Percentiles rank a stretch among this genome's conserved stretches.
These are phyloP conservation scores for Exserohilum rostratum DNA, from an alignment of 2,329 filamentous ascomycete genomes.

Conservation along the genomic window DNA sequence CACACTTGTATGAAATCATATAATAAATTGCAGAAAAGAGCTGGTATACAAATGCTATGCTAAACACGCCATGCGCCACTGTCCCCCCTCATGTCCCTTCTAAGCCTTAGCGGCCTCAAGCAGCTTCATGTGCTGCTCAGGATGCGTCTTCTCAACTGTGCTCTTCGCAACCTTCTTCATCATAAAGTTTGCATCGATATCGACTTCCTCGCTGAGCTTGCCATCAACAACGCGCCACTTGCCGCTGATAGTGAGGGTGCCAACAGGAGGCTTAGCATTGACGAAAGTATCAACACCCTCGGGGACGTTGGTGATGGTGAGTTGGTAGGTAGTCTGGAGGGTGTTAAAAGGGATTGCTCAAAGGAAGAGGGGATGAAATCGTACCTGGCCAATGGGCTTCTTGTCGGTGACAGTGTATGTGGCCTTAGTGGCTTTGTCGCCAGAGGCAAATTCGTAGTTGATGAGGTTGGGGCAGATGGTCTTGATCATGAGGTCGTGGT, in stretches of 20 bases:
- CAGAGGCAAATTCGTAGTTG: slow-evolving; percentile 42
- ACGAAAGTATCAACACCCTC: slow-evolving; percentile 47
- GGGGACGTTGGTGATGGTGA: slow-evolving; percentile 48
- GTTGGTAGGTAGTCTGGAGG: slow-evolving; percentile 48
- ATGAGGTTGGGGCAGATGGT: slow-evolving; percentile 46
- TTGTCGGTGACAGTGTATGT: slow-evolving; percentile 48
- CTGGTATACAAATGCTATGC: too few relatives aligned
- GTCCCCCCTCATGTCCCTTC: too few relatives aligned
- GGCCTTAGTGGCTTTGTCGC: slow-evolving; percentile 36
- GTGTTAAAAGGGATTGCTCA: not conserved
- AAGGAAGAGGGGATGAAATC: not conserved
- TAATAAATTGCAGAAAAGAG: too few relatives aligned
- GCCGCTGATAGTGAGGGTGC: slow-evolving; percentile 47
- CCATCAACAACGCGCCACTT: slow-evolving; percentile 47
- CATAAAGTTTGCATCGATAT: slow-evolving; percentile 52
- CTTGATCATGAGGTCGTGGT: slow-evolving; percentile 50
- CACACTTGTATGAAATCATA: too few relatives aligned
- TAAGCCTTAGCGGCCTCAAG: slow-evolving; percentile 40
- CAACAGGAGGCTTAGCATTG: slow-evolving; percentile 49
- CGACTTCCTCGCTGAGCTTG: slow-evolving; percentile 45
- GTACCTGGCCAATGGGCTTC: slow-evolving; percentile 48
- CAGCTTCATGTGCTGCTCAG: slow-evolving; percentile 45
- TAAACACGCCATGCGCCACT: too few relatives aligned
- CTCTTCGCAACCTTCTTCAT: slow-evolving; percentile 52
- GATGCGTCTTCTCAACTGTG: slow-evolving; percentile 50